phyloP scores from a whole-genome alignment of 306 rosid species.

The Begonia peltatifolia region DNA sequence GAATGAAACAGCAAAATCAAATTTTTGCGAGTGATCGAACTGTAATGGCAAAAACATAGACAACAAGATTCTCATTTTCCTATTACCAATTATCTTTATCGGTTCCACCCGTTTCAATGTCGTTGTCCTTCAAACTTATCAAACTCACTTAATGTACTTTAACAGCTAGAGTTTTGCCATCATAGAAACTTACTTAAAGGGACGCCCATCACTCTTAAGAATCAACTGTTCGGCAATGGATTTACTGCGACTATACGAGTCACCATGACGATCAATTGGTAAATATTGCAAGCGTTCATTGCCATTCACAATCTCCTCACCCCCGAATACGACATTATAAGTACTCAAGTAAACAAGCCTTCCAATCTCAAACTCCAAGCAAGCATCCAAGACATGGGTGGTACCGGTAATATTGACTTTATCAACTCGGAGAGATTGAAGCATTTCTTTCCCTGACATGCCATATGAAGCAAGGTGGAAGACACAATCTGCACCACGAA shows the following conservation, averaged over 20 bases:
- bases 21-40: too few species aligned
- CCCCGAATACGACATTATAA: constrained; percentile 72
- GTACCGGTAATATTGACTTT: constrained; percentile 76
- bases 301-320: constrained; percentile 56
- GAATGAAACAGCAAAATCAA: too few species aligned
- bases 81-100: too few species aligned
- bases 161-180: too few species aligned
- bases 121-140: too few species aligned
- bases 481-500: constrained; percentile 62
- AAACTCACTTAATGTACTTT: too few species aligned
- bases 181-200: constrained; percentile 25
- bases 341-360: constrained; percentile 90
- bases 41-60: too few species aligned
- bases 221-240: constrained; percentile 88
- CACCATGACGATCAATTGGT: constrained; percentile 62
- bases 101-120: too few species aligned
- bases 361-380: constrained; percentile 41
- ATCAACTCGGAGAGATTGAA: constrained; percentile 66
- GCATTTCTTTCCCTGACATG: constrained; percentile 92
- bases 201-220: constrained; percentile 58
- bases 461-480: constrained; percentile 86
- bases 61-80: too few species aligned
- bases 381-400: constrained; percentile 58
- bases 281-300: constrained; percentile 62
- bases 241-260: constrained; percentile 71